Evolutionary conservation across 1,284 basidiomycete species (phyloP).

Genomic region (Malassezia globosa): DNA sequence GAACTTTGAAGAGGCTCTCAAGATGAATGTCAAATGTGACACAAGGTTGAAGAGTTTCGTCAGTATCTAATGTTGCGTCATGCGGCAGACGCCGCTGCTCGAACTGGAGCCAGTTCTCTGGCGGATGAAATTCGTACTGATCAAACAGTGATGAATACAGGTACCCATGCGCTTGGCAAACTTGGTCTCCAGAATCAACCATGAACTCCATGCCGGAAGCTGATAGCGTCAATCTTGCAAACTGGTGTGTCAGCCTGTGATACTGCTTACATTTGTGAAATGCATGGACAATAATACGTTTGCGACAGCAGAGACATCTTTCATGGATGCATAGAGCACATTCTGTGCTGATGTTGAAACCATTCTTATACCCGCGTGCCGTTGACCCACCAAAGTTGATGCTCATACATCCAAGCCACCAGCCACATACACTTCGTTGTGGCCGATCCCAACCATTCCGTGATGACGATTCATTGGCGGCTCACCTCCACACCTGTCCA

Average conservation of each 20-base stretch:
- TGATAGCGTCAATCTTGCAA: conserved; percentile 13
- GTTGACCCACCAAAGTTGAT: too few species aligned
- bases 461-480: too few species aligned
- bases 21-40: conserved; percentile 9
- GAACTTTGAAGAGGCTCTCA: not conserved
- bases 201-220: conserved; percentile 13
- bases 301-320: too few species aligned
- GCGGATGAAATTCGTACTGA: conserved; percentile 10
- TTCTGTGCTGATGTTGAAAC: too few species aligned
- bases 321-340: too few species aligned
- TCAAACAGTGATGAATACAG: conserved; percentile 17
- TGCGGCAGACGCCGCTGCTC: not conserved
- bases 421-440: too few species aligned
- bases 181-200: conserved; percentile 4
- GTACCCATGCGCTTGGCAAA: conserved; percentile 15
- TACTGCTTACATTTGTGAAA: not conserved
- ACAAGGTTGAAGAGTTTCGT: conserved; percentile 10
- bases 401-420: too few species aligned
- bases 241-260: too few species aligned
- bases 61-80: not conserved
- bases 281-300: too few species aligned
- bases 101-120: not conserved
- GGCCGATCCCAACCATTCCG: too few species aligned
- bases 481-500: too few species aligned
- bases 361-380: too few species aligned